These are phyloP conservation scores for Eimeria necatrix DNA, from an alignment of 169 alveolate species.

Conservation along the genomic window DNA sequence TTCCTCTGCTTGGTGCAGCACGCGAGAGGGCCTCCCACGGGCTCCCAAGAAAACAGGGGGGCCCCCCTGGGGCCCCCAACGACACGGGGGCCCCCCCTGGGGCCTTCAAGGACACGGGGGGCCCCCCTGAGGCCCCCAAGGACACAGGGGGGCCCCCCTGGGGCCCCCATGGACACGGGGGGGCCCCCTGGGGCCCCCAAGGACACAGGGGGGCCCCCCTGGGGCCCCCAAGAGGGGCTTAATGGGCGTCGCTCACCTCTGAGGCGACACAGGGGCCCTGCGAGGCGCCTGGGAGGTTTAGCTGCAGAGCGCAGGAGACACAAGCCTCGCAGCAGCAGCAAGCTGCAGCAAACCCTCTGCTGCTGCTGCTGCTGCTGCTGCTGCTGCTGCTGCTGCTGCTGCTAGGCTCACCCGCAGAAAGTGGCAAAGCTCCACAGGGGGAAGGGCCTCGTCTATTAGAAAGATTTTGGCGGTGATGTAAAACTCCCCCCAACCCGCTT, in stretches of 20 bases:
- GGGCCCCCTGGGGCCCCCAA: too few species aligned
- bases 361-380: neutral
- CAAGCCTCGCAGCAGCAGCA: neutral
- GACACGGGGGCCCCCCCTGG: too few species aligned
- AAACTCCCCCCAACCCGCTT: constrained; percentile 97
- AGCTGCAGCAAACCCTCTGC: neutral
- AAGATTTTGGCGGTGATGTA: constrained; percentile 89
- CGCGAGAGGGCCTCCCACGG: too few species aligned
- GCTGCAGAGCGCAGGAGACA: constrained; percentile 45
- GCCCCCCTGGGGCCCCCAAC: too few species aligned
- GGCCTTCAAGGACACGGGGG: too few species aligned
- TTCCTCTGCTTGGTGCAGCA: too few species aligned
- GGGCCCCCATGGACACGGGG: too few species aligned
- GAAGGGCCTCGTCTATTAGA: constrained; percentile 90
- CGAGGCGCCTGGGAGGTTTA: constrained; percentile 39
- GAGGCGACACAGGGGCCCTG: constrained; percentile 60
- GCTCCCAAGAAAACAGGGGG: too few species aligned
- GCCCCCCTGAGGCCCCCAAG: too few species aligned
- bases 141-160: too few species aligned
- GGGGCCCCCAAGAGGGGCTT: too few species aligned
- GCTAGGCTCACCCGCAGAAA: constrained; percentile 82
- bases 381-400: neutral
- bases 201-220: too few species aligned
- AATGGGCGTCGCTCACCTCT: neutral
- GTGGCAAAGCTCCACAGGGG: constrained; percentile 91